Evolutionary conservation across 2,329 filamentous ascomycete species (phyloP), one percentile per base, ranked within the genome.

Genomic region (Zymoseptoria crescenta): DNA sequence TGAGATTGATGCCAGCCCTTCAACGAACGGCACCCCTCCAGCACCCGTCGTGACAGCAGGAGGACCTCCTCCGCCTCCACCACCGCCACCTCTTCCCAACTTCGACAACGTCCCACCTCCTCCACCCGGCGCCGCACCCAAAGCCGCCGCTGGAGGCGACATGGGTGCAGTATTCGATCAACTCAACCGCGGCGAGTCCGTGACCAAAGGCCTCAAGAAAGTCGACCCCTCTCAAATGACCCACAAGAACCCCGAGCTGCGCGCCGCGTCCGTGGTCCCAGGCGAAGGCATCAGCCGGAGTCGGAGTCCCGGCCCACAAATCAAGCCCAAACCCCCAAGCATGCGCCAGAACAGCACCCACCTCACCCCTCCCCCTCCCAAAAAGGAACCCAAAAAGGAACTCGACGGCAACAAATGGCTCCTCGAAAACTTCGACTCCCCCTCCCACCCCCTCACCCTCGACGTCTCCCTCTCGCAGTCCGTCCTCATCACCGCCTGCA

Each of bases 141-240:
- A 76, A 19, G 73, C 79, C 45, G 74, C 54, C 8, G 62, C 75
- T 7, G 67, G 61, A 4, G 74, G 81, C 28, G 91, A 93, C 58
- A 85, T 96, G 74, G 85, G 86, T 21, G 91, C 93, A 24, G 91
- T 99, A 2, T 99, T 99, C 73, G 87, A 87, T 49, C 88, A 96
- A 65, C 79, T 99, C 56, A 97, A 97, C 76, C 87, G 88, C 73
- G 94, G 94, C 59, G 85, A 89, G 61, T 81, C 84, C n/a, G 89
- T 99, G 60, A 99, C 94, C 3, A 86, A 89, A 65, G 87, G 89
- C 30, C 81, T 99, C 41, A 88, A 89, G 66, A 99, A 96, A 79
- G 94, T 99, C 54, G 93, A 96, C 77, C 88, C 87, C 72, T 94
- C 89, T 56, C 82, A 97, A 74, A 96, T 96, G 93, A 99, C 94